These are phyloP conservation scores for Yueomyces sinensis DNA, from an alignment of 805 yeast genomes.

Conservation along the genomic window DNA sequence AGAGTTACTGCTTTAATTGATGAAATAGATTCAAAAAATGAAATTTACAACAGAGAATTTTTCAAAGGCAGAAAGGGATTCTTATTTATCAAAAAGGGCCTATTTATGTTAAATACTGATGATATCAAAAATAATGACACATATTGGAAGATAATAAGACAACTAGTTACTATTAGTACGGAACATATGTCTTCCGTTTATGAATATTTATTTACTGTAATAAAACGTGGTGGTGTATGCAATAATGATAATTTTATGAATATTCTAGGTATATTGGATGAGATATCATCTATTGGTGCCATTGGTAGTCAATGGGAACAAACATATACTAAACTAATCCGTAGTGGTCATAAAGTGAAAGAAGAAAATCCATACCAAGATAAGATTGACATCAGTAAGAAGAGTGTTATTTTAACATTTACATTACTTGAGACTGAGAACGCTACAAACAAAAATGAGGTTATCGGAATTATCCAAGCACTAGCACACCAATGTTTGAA, in stretches of 20 bases:
- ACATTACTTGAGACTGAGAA: conserved; percentile 30
- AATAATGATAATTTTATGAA: conserved; percentile 40
- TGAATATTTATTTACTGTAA: conserved; percentile 31
- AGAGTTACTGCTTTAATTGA: conserved; percentile 8
- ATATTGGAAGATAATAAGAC: conserved; percentile 43
- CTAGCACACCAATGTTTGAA: conserved; percentile 81
- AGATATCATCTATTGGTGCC: conserved; percentile 70
- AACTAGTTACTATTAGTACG: conserved; percentile 31
- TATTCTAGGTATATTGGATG: conserved; percentile 60
- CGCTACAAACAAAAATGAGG: conserved; percentile 20
- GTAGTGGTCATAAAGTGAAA: conserved; percentile 31
- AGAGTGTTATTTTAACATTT: conserved; percentile 49
- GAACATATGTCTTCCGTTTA: conserved; percentile 32
- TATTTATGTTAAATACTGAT: conserved; percentile 22
- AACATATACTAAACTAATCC: conserved; percentile 34
- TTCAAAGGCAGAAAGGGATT: conserved; percentile 32
- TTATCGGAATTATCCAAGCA: conserved; percentile 58
- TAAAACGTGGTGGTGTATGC: conserved; percentile 8
- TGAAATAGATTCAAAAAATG: conserved; percentile 21
- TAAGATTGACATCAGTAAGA: conserved; percentile 43
- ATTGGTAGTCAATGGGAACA: conserved; percentile 68
- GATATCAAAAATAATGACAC: conserved; percentile 27
- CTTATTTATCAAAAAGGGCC: conserved; percentile 28
- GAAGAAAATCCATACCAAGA: conserved; percentile 38
- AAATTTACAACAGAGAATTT: conserved; percentile 20